Evolutionary conservation across 495 filamentous ascomycete species (phyloP), one percentile per base, ranked within the genome.

Genomic region (Lindgomyces ingoldianus): DNA sequence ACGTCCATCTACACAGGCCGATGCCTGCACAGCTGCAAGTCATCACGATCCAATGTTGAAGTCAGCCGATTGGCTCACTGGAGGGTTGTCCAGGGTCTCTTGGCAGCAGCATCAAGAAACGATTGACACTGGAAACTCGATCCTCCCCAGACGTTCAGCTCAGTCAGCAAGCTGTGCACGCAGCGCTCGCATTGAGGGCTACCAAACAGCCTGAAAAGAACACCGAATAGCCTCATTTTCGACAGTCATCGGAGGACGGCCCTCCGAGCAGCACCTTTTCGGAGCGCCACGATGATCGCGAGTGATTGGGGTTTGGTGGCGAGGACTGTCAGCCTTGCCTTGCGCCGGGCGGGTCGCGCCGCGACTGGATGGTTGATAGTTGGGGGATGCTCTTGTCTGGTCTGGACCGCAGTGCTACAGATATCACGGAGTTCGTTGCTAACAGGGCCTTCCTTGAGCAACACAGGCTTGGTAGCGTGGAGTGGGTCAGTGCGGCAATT

Each of bases 41-140:
- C 56, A 59, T 59, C 56, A 44, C 25, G 56, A 59, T 59, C 25
- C 25, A 9, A 26, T 44, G 3, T 18, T 3, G 12, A 10, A 24
- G 8, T 19, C 22, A 18, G 29, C 22, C 21, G 36, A 58, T 58
- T 58, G 55, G 55, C 30, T 18, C 16, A 18, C 4, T 14, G 14
- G 27, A 21, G 25, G n/a, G 19, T 12, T 26, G 27, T 58, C n/a
- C 55, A 58, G 55, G 55, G 55, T 58, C 55, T 29, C 22, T 30
- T 16, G 24, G 55, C 22, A 22, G 11, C 55, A 29, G 24, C 36
- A 25, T 29, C 44, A 50, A 60, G 57, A 1, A 25, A 41, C 57
- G 57, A 60, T 60, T 42, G 14, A 41, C 57, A 49, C 57, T 60
- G 18, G 44, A 60, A 39, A 49, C 57, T 49, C 57, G 57, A 60